Base-by-base conservation (phyloP, 1,139 yeast genomes). In the Kluyveromyces marxianus region DNA sequence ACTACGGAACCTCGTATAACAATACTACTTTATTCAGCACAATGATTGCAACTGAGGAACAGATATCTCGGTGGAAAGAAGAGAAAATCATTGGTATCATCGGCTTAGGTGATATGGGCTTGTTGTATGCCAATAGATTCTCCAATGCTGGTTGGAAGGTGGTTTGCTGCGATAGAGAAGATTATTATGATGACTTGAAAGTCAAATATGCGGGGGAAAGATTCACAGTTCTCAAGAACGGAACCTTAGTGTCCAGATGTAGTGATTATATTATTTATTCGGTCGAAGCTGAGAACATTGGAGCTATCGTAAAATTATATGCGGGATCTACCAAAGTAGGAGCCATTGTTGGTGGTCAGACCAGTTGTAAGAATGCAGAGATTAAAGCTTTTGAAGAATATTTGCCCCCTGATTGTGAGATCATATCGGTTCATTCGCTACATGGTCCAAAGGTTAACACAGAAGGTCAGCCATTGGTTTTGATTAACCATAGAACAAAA, bases 41-140 rank as follows among this genome's bases (percentile, higher is more conserved):
- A 5, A 40, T 40, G 43, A 34, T 40, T 10, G 43, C 34, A 25
- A 2, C 43, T 10, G 42, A 32, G 10, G 42, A 39, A 4, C 34
- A 51, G 25, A 41, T 58, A 4, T 42, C 45, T 21, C 50, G 57
- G 51, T 68, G 71, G 72, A 68, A 70, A 49, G 44, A 48, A 14
- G 54, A 70, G 34, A 83, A 80, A 60, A 71, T 70, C 36, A 76
- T 92, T 42, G 98, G 98, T 2, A 85, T 92, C 52, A 90, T 92
- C 48, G 98, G 98, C 1, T 76, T 92, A 38, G 98, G 98, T 28
- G 98, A 92, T 63, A 92, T 92, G 98, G 98, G 98, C 14, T 69
- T 78, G 39, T 68, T 92, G 53, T 92, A 92, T 59, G 97, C 97
- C 50, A 71, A 73, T 21, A 69, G 83, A 47, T 83, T 94, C 59